Conservation (phyloP, 805 yeast species). For the Novakomyces olei region DNA sequence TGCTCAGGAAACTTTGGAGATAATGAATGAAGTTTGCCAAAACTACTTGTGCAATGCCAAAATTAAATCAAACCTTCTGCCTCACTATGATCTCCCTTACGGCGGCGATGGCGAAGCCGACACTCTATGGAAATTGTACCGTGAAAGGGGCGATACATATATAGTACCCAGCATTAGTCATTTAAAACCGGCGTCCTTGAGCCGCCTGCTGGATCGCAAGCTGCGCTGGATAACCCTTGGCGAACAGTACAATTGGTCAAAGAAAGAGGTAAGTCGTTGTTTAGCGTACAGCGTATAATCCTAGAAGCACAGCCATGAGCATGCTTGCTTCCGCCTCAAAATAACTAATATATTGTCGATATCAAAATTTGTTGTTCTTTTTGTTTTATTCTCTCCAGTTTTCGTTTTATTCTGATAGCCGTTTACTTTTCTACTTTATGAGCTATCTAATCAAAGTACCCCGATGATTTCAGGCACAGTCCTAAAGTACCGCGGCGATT, state of each 20-base stretch:
- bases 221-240: constrained; percentile 28
- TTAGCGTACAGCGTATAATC: too few relatives aligned
- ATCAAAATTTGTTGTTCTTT: too few relatives aligned
- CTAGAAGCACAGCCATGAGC: too few relatives aligned
- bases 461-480: too few relatives aligned
- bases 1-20: background rate
- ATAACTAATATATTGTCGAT: too few relatives aligned
- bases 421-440: too few relatives aligned
- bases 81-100: constrained; percentile 1
- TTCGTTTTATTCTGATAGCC: background rate
- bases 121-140: constrained; percentile 1
- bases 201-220: constrained; percentile 7
- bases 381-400: too few relatives aligned
- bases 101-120: too few relatives aligned
- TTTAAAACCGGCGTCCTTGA: background rate
- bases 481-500: too few relatives aligned
- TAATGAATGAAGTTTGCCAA: background rate
- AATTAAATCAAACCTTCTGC: constrained; percentile 3
- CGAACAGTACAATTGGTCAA: constrained; percentile 26
- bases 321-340: too few relatives aligned
- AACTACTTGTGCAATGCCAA: background rate
- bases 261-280: too few relatives aligned
- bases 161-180: background rate
- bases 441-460: too few relatives aligned
- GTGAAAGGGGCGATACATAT: background rate